A percentile compares a stretch with the other conserved stretches of the same genome.
These are phyloP conservation scores for Dothiorella sarmentorum DNA, from an alignment of 2,329 filamentous ascomycete species.

Conservation along the genomic window DNA sequence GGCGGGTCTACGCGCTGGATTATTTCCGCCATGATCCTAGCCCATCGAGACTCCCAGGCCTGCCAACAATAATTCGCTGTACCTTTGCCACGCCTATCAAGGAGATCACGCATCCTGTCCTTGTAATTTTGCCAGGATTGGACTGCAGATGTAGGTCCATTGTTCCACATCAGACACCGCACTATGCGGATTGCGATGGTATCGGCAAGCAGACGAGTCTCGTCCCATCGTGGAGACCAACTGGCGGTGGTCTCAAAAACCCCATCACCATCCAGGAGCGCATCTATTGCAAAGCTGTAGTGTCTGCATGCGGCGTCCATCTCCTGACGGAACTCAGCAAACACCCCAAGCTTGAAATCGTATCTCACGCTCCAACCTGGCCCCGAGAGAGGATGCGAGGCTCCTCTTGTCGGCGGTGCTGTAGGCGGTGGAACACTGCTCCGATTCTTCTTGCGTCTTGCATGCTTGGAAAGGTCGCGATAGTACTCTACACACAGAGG, in stretches of 20 bases:
- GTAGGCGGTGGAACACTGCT: conserved; percentile 76
- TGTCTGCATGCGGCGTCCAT: conserved; percentile 82
- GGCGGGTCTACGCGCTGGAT: conserved; percentile 53
- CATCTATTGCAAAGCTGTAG: conserved; percentile 84
- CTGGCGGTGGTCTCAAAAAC: conserved; percentile 84
- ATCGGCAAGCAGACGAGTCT: conserved; percentile 85
- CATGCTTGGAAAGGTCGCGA: conserved; percentile 86
- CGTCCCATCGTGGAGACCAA: conserved; percentile 88
- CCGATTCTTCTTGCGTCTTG: conserved; percentile 80
- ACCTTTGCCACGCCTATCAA: conserved; percentile 80
- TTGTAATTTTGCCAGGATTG: conserved; percentile 78
- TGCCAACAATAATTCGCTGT: conserved; percentile 89
- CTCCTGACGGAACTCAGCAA: conserved; percentile 91
- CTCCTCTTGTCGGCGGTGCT: conserved; percentile 75
- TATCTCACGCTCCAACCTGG: conserved; percentile 92
- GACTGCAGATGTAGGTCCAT: conserved; percentile 73
- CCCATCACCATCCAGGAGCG: conserved; percentile 70
- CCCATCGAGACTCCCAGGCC: conserved; percentile 83
- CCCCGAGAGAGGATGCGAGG: conserved; percentile 78
- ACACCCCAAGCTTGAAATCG: conserved; percentile 87
- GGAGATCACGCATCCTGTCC: conserved; percentile 67
- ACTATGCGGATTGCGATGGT: conserved; percentile 75
- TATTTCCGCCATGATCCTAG: conserved; percentile 58
- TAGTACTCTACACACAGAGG: conserved; percentile 83
- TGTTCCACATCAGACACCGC: conserved; percentile 77